Conservation (phyloP, 2,329 filamentous ascomycete genomes). For the Dothideomycetes sp. region DNA sequence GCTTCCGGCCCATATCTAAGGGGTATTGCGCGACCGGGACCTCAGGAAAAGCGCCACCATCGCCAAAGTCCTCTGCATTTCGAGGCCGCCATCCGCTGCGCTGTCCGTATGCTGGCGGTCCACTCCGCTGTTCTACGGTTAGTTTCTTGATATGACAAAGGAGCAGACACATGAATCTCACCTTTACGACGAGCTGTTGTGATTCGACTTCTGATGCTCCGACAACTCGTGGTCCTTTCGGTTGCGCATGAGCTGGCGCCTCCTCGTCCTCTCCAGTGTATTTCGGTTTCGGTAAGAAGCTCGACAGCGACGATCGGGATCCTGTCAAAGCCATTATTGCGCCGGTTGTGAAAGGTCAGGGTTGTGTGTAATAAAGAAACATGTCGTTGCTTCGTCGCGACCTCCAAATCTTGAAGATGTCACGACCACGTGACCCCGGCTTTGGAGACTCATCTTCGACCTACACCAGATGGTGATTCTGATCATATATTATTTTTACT, state of each 20-base stretch:
- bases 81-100: slow-evolving; percentile 86
- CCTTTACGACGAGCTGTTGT: slow-evolving; percentile 71
- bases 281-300: slow-evolving; percentile 77
- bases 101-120: slow-evolving; percentile 79
- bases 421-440: neutral
- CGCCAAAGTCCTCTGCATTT: slow-evolving; percentile 80
- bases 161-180: slow-evolving; percentile 24
- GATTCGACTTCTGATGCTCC: slow-evolving; percentile 71
- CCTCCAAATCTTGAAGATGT: neutral
- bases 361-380: neutral
- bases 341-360: neutral
- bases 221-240: slow-evolving; percentile 73
- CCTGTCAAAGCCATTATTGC: slow-evolving; percentile 52
- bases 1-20: slow-evolving; percentile 84
- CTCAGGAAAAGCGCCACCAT: slow-evolving; percentile 93
- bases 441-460: neutral
- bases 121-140: slow-evolving; percentile 48
- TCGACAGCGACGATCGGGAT: slow-evolving; percentile 50
- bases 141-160: too few species aligned
- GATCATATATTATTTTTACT: too few species aligned
- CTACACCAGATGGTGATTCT: too few species aligned
- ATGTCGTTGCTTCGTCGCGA: neutral
- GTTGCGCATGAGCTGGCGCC: slow-evolving; percentile 56
- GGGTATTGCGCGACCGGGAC: slow-evolving; percentile 91
- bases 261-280: slow-evolving; percentile 88